Base-by-base conservation (phyloP, 306 rosid genomes). In the Trifolium dubium region DNA sequence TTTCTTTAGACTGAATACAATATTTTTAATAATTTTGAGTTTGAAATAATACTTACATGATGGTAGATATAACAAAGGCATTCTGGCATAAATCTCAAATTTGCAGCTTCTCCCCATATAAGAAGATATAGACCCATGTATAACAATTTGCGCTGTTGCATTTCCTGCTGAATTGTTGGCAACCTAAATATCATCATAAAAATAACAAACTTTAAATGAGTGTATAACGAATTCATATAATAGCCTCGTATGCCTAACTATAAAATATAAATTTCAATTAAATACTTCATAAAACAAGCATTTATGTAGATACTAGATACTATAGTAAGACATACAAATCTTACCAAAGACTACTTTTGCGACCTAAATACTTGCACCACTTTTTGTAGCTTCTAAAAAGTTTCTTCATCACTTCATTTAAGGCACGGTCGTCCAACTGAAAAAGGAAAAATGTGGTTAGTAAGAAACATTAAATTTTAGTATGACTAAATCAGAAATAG, bases 51-150 rank as follows among this genome's bases (percentile, higher is more conserved):
- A 81, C 90, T 67, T 88, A 91, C 98, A 88, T 94, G 97, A 85
- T 94, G 97, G 85, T 94, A 94, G 71, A 94, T 91, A 79, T 84
- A 94, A 86, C 98, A 94, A 74, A 94, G 98, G 84, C 98, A 94
- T 81, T 94, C 98, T 51, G 98, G 98, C 98, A 94, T 94, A 87
- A 94, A 94, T 82, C 97, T 88, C 85, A 94, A 83, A 77, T 94
- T 94, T 74, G 98, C 96, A 84, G 98, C 98, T 82, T 94, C 98
- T 64, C 98, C 97, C 98, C 97, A 94, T 72, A 94, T 94, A 64
- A 94, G 97, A 83, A 94, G 98, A 87, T 94, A 94, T 68, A 94
- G 84, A 28, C 97, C 96, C 96, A 94, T 94, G 75, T 91, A 94
- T 28, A 94, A 86, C 75, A 94, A 82, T 77, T 91, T 83, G 75